These are phyloP conservation scores for Dentipellis fragilis DNA, from an alignment of 768 basidiomycete genomes.

Conservation along the genomic window DNA sequence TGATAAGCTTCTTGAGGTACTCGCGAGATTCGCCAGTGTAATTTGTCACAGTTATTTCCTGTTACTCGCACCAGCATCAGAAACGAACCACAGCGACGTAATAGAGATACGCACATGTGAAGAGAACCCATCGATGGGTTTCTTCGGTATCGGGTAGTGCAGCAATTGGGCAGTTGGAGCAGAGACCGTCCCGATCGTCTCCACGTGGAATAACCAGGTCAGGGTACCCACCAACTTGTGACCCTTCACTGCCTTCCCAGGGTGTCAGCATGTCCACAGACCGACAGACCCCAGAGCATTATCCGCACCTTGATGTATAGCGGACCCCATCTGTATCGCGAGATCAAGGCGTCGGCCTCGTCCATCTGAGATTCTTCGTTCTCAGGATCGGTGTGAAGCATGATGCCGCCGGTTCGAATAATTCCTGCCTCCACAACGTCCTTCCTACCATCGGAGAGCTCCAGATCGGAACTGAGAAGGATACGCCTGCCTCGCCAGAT, in stretches of 20 bases:
- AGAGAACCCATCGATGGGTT: conserved; percentile 47
- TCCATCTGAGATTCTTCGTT: conserved; percentile 30
- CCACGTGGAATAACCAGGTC: conserved; percentile 75
- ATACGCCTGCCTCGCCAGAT: conserved; percentile 56
- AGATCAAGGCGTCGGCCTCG: conserved; percentile 66
- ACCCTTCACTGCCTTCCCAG: conserved; percentile 44
- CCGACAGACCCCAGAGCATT: too few relatives aligned
- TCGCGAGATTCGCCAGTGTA: conserved; percentile 83
- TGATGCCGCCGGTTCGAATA: conserved; percentile 45
- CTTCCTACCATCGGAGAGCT: conserved; percentile 36
- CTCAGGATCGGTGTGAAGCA: conserved; percentile 25
- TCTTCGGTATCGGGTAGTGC: conserved; percentile 73
- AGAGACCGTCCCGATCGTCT: conserved; percentile 48
- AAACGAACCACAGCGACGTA: background rate
- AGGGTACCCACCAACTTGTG: conserved; percentile 67
- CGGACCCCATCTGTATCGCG: conserved; percentile 54
- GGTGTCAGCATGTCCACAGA: too few relatives aligned
- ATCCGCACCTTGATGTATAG: conserved; percentile 54
- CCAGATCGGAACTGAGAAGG: conserved; percentile 51
- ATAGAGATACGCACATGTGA: conserved; percentile 39
- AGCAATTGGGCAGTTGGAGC: conserved; percentile 67
- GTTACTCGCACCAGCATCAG: background rate
- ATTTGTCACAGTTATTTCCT: conserved; percentile 82
- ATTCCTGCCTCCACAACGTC: conserved; percentile 52
- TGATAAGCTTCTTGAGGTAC: conserved; percentile 78